Evolutionary conservation across 2,329 filamentous ascomycete genomes (phyloP), one percentile per base, ranked within the genome.

Genomic region (Aspergillus quadricinctus): DNA sequence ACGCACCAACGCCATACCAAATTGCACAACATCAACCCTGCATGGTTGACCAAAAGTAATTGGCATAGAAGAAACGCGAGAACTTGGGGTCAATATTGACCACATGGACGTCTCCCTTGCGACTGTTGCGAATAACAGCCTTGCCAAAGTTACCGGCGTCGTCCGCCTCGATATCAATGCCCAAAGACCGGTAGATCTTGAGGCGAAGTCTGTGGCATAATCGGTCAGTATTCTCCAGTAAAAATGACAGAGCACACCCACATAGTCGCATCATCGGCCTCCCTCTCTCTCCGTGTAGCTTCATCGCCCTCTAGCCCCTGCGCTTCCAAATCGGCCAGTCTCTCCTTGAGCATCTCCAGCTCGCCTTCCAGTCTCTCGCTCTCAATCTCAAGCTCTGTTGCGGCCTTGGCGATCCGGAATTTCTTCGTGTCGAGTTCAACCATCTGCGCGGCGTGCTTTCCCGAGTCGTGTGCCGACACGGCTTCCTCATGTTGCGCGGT

Each of bases 41-140:
- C 72, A 97, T 80, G 29, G 87, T 93, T 67, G 91, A 83, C 94
- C 94, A 99, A 70, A 97, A 95, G 72, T 96, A 96, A 67, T 96
- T 95, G 23, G 92, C 90, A 69, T 97, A 96, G 70, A 95, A 97
- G 72, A 89, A 93, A 60, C 87, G 83, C 57, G 90, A 93, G 72
- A 96, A 92, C 77, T 94, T 96, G 66, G 89, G 87, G 67, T 97
- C 92, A 72, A 99, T 87, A 68, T 96, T 96, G 58, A 99, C 88
- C 50, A 97, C 90, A 72, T 96, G 90, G 52, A 97, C 91, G 71
- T 97, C 92, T 8, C 92, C 92, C 78, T 92, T 93, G 62, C 85
- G 82, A 58, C 87, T 87, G 70, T 96, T 97, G 60, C 91, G 81
- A 63, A 97, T 88, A 19, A 96, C 83, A 1, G 92, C 93, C 69